Evolutionary conservation across 1,284 basidiomycete species (phyloP).

Genomic region (Agroathelia rolfsii): DNA sequence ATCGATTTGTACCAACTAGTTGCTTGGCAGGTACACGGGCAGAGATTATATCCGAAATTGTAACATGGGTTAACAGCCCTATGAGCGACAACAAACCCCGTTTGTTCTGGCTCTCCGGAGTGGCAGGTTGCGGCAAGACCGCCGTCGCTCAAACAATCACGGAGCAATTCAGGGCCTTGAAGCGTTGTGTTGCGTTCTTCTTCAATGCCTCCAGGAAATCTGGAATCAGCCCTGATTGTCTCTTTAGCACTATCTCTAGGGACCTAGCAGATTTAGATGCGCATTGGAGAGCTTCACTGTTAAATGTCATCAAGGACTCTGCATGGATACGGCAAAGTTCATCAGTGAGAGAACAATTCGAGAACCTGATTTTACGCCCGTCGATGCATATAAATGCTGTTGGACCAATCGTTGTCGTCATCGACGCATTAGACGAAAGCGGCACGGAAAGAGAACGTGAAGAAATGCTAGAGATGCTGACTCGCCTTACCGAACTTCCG

Average conservation of each 20-base stretch:
- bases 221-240: constrained; percentile 9
- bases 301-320: constrained; percentile 8
- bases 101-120: too few species aligned
- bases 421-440: constrained; percentile 7
- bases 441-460: constrained; percentile 9
- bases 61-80: too few species aligned
- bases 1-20: too few species aligned
- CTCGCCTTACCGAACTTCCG: constrained; percentile 15
- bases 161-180: too few species aligned
- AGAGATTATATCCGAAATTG: too few species aligned
- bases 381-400: constrained; percentile 10
- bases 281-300: constrained; percentile 9
- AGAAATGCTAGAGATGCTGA: constrained; percentile 13
- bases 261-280: constrained; percentile 16
- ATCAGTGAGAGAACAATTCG: constrained; percentile 14
- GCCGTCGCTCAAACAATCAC: too few species aligned
- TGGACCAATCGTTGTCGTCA: constrained; percentile 15
- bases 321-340: too few species aligned
- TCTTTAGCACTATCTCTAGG: constrained; percentile 15
- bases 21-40: too few species aligned
- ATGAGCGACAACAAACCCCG: too few species aligned
- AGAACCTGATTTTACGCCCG: constrained; percentile 16
- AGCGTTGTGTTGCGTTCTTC: constrained; percentile 13
- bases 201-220: constrained; percentile 10
- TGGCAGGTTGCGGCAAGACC: too few species aligned